Evolutionary conservation across 192 early-diverging fungal species (phyloP), one percentile per base, ranked within the genome.

Genomic region (Coemansia sp.): DNA sequence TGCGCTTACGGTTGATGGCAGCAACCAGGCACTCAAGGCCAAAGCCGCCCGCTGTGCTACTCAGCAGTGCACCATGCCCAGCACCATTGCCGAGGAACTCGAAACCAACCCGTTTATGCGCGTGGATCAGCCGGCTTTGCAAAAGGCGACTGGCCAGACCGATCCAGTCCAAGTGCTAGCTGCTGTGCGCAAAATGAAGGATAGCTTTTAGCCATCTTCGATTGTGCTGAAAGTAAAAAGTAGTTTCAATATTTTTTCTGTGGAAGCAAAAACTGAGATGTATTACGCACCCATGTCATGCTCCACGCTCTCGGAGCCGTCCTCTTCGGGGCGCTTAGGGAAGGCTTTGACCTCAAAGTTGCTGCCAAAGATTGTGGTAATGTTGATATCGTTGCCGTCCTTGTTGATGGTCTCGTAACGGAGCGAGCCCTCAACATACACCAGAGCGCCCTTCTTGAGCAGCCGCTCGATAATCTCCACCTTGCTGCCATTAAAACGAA

Each of bases 101-200:
- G 64, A 79, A 23, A 88, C 84, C 53, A 98, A 98, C 50, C 93
- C 93, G 14, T 98, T 98, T 51, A 82, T 98, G 81, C 81, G 93
- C 17, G 87, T 92, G 28, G 71, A 84, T 56, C 78, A 84, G 55
- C 81, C 84, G 0, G 62, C 78, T 1, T 46, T 90, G 11, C 83
- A 85, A 46, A 66, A 66, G 52, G 80, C 79, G 8, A 73, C 82
- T 1, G 80, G 82, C 12, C 76, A 82, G 40, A 74, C 71, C 8
- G 82, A 87, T 55, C 87, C 87, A 9, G 80, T 92, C 0, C 83
- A 86, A 17, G 88, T 93, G 14, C 83, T 97, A 69, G 82, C 77
- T n/a, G 74, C 53, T 26, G 64, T 97, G 6, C 83, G 93, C 21
- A 84, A 87, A 48, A 58, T 91, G 75, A 94, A 95, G 74, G 88